Conservation (phyloP, 179 eudicot genomes). For the Carnegiea gigantea region DNA sequence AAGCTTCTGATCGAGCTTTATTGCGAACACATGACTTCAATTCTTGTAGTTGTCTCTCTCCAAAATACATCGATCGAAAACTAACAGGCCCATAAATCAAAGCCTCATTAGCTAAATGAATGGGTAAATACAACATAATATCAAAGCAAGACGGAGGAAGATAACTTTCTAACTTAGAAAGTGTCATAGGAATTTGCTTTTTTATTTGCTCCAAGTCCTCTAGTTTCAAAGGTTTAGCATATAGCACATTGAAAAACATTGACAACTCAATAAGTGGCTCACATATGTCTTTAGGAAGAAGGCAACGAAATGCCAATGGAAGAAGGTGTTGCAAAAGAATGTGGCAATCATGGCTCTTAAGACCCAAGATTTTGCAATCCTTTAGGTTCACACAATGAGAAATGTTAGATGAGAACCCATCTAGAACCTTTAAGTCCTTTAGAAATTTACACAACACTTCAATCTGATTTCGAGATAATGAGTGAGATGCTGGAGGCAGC, state of each 20-base stretch:
- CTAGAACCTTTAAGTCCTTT: background rate
- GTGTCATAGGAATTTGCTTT: no score
- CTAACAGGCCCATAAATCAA: background rate
- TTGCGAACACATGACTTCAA: background rate
- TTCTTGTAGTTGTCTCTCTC: background rate
- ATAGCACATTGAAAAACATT: no score
- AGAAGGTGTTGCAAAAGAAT: background rate
- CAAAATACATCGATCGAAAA: slow-evolving; percentile 12
- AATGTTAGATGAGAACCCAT: slow-evolving; percentile 4
- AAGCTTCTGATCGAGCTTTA: background rate
- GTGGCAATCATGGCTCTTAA: slow-evolving; percentile 19
- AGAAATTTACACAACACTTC: slow-evolving; percentile 12
- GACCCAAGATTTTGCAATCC: background rate
- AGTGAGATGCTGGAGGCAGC: slow-evolving; percentile 3
- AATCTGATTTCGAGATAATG: background rate
- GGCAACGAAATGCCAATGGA: background rate
- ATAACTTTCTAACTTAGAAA: no score
- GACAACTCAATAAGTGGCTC: no score
- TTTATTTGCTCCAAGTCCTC: no score
- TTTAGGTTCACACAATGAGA: slow-evolving; percentile 18
- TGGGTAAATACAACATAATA: no score
- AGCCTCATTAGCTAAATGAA: no score
- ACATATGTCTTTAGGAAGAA: no score
- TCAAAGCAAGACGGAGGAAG: no score
- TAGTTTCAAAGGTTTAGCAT: no score